A percentile compares a stretch with the other conserved stretches of the same genome.
These are phyloP conservation scores for Fusarium coicis DNA, from an alignment of 2,329 filamentous ascomycete species.

Conservation along the genomic window DNA sequence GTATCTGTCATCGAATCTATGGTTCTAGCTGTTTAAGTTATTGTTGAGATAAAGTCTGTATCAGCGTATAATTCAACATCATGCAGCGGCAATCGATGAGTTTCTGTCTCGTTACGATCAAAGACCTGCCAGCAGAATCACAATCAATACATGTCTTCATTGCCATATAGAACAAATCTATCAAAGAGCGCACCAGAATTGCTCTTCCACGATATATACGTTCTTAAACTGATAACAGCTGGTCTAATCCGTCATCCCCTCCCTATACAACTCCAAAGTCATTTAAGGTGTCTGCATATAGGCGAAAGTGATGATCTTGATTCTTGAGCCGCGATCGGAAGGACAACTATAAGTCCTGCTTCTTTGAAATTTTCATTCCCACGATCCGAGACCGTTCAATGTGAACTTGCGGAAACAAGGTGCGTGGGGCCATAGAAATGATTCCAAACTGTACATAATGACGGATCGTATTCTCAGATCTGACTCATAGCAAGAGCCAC, in stretches of 20 bases:
- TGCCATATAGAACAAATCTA: not conserved
- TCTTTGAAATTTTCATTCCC: not conserved
- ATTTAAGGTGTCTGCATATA: not conserved
- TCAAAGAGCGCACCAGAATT: not conserved
- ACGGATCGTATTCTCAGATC: not conserved
- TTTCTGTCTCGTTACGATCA: not conserved
- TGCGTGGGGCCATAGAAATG: not conserved
- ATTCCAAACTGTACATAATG: conserved; percentile 4
- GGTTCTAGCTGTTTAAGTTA: not conserved
- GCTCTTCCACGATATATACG: not conserved
- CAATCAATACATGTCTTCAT: not conserved
- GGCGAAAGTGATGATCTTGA: not conserved
- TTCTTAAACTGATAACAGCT: not conserved
- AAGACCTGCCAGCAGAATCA: not conserved
- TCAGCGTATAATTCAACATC: not conserved
- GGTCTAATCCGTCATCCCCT: not conserved
- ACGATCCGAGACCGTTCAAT: not conserved
- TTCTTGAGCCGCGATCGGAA: not conserved
- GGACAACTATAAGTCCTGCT: not conserved
- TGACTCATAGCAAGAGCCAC: not conserved
- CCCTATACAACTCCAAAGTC: not conserved
- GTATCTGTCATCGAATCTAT: not conserved
- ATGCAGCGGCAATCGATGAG: not conserved
- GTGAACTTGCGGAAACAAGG: not conserved
- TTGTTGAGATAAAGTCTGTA: not conserved